Evolutionary conservation across 2,329 filamentous ascomycete genomes (phyloP).

Genomic region (Pyricularia grisea): DNA sequence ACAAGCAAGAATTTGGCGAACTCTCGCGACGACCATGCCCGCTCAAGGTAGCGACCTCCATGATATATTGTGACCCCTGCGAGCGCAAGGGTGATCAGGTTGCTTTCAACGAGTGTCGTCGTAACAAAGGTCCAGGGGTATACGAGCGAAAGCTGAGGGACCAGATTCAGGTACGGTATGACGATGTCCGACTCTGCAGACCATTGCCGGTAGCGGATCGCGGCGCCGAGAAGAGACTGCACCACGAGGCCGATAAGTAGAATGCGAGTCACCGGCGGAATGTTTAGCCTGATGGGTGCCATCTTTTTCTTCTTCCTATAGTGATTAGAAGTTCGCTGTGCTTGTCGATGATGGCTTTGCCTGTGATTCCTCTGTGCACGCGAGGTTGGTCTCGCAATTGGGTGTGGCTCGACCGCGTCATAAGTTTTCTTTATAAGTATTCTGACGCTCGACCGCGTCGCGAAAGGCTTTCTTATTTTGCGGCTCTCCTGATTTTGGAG

Average conservation of each 20-base stretch:
- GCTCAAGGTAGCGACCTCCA: slow-evolving; percentile 88
- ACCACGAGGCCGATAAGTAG: slow-evolving; percentile 65
- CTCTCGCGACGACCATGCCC: slow-evolving; percentile 88
- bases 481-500: not conserved
- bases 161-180: slow-evolving; percentile 78
- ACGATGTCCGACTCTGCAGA: slow-evolving; percentile 53
- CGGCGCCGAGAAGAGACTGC: slow-evolving; percentile 75
- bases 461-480: not conserved
- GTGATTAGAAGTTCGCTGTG: not conserved
- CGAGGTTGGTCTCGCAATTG: not conserved
- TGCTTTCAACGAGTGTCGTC: slow-evolving; percentile 84
- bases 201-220: slow-evolving; percentile 66
- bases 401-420: not conserved
- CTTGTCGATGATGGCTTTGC: not conserved
- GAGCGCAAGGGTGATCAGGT: slow-evolving; percentile 75
- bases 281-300: slow-evolving; percentile 69
- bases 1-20: slow-evolving; percentile 84
- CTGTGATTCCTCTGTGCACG: not conserved
- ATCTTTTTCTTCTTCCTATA: slow-evolving; percentile 4
- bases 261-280: slow-evolving; percentile 82
- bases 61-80: slow-evolving; percentile 76
- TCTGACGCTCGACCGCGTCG: not conserved
- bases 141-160: slow-evolving; percentile 72
- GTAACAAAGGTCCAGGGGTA: slow-evolving; percentile 92
- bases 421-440: not conserved